Conservation (phyloP, 306 rosid genomes). For the Vigna nakashimae region DNA sequence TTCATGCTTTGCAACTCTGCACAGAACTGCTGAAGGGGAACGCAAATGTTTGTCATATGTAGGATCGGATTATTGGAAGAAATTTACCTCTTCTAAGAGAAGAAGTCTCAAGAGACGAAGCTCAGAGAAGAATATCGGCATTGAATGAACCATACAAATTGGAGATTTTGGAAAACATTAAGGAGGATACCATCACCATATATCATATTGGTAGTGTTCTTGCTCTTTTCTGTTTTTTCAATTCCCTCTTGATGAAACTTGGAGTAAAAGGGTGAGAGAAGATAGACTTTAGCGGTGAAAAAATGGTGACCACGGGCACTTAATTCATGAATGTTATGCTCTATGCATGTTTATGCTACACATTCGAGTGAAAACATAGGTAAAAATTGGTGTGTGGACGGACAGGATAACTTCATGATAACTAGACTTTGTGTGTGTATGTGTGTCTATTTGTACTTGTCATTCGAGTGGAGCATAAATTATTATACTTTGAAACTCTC, state of each 20-base stretch:
- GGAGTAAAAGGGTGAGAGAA: background rate
- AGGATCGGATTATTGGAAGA: conserved; percentile 84
- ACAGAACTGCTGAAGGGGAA: conserved; percentile 33
- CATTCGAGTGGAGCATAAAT: background rate
- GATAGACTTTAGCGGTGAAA: background rate
- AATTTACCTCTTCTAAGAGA: conserved; percentile 92
- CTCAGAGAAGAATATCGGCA: conserved; percentile 75
- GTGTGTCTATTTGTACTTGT: too few species aligned
- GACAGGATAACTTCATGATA: background rate
- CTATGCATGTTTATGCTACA: conserved; percentile 16
- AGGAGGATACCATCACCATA: conserved; percentile 87
- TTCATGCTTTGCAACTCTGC: conserved; percentile 35
- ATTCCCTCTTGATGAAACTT: conserved; percentile 31
- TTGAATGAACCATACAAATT: conserved; percentile 92
- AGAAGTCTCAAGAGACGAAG: conserved; percentile 94
- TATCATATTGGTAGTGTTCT: conserved; percentile 85
- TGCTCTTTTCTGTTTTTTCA: conserved; percentile 36
- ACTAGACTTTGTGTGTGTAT: background rate
- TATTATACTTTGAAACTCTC: conserved; percentile 4
- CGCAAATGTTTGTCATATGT: conserved; percentile 45
- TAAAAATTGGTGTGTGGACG: conserved; percentile 11
- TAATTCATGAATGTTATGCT: conserved; percentile 25
- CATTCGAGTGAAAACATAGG: conserved; percentile 10
- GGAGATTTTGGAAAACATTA: conserved; percentile 91
- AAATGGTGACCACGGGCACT: background rate